A percentile compares a stretch with the other conserved stretches of the same genome.
phyloP scores from a whole-genome alignment of 352 stramenopile genomes.

The Phytophthora chlamydospora region DNA sequence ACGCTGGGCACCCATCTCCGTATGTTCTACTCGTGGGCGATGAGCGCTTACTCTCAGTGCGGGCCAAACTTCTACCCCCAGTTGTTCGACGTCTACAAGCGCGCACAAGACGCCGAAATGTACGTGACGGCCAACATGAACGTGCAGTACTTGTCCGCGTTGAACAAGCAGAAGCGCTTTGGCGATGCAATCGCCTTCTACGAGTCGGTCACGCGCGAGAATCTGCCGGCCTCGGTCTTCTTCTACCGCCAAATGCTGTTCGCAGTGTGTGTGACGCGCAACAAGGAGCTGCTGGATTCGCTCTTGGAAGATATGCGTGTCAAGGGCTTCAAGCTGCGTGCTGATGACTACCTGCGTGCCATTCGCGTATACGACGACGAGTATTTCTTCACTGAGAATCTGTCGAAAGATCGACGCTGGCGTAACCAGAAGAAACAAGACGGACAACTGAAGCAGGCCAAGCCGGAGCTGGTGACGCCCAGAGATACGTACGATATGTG shows the following conservation, averaged over 20 bases:
- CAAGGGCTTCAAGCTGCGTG: conserved; percentile 68
- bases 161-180: conserved; percentile 44
- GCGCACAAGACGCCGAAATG: conserved; percentile 38
- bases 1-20: conserved; percentile 52
- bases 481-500: conserved; percentile 57
- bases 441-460: conserved; percentile 2
- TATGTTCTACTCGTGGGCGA: conserved; percentile 75
- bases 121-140: conserved; percentile 78
- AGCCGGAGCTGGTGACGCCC: conserved; percentile 30
- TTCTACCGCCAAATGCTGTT: conserved; percentile 71
- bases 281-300: conserved; percentile 38
- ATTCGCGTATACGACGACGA: conserved; percentile 54
- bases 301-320: conserved; percentile 71
- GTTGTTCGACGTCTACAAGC: conserved; percentile 60
- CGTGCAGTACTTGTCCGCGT: conserved; percentile 51
- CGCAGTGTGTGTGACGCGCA: conserved; percentile 36
- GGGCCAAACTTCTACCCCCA: conserved; percentile 30
- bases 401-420: conserved; percentile 12
- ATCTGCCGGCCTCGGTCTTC: conserved; percentile 56
- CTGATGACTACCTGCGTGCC: conserved; percentile 55
- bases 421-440: conserved; percentile 19
- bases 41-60: conserved; percentile 45
- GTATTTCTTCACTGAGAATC: conserved; percentile 45
- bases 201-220: conserved; percentile 40
- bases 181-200: conserved; percentile 62